A percentile compares a stretch with the other conserved stretches of the same genome.
Evolutionary conservation across 805 yeast genomes (phyloP).

Genomic region (Yamadazyma paraphyllophila): DNA sequence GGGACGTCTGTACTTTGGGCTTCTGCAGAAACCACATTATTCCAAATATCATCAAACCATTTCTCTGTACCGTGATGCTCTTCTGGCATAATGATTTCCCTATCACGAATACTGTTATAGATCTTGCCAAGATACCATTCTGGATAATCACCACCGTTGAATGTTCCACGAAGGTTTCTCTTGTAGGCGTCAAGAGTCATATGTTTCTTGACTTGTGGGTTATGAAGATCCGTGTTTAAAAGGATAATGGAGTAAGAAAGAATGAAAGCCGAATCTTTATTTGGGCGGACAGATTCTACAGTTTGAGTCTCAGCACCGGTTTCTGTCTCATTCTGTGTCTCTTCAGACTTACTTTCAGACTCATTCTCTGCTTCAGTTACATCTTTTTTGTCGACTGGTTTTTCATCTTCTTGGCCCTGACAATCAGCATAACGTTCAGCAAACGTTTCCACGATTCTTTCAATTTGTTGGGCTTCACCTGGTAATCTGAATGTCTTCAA

Average conservation of each 20-base stretch:
- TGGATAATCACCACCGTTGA: constrained; percentile 75
- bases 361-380: background rate
- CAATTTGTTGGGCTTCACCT: constrained; percentile 97
- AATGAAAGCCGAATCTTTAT: constrained; percentile 83
- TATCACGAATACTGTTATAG: constrained; percentile 72
- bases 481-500: constrained; percentile 86
- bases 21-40: constrained; percentile 58
- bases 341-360: background rate
- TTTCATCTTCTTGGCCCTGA: constrained; percentile 32
- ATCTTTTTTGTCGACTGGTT: background rate
- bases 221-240: constrained; percentile 92
- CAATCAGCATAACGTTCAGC: constrained; percentile 75
- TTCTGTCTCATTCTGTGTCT: background rate
- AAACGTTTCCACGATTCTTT: constrained; percentile 83
- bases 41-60: constrained; percentile 89
- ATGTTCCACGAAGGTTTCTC: constrained; percentile 76
- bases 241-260: constrained; percentile 88
- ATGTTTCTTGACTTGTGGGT: constrained; percentile 86
- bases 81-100: constrained; percentile 96
- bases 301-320: constrained; percentile 20
- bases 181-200: constrained; percentile 86
- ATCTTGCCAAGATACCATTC: constrained; percentile 81
- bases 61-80: constrained; percentile 92
- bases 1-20: constrained; percentile 20
- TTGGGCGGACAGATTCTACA: constrained; percentile 58